Evolutionary conservation across 768 basidiomycete genomes (phyloP).

Genomic region (Suillus tomentosus): DNA sequence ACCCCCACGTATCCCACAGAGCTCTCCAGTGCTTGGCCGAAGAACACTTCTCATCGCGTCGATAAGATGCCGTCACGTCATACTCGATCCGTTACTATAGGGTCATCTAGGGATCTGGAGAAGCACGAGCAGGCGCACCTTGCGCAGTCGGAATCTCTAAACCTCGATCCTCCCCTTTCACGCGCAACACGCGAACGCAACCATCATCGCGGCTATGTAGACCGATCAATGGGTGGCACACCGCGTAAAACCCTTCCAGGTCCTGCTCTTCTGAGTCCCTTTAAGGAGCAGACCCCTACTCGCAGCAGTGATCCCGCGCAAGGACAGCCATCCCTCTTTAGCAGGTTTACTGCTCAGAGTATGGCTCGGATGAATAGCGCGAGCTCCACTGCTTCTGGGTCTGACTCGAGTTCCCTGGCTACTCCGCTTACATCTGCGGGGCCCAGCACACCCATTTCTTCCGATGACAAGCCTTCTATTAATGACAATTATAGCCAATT

Average conservation of each 20-base stretch:
- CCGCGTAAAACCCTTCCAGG: slow-evolving; percentile 12
- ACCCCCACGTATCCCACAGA: slow-evolving; percentile 52
- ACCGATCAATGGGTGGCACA: slow-evolving; percentile 36
- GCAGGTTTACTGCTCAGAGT: slow-evolving; percentile 8
- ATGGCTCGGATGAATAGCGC: slow-evolving; percentile 30
- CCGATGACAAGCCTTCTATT: slow-evolving; percentile 15
- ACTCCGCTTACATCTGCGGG: slow-evolving; percentile 46
- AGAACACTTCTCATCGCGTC: slow-evolving; percentile 9
- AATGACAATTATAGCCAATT: slow-evolving; percentile 57
- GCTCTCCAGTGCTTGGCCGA: slow-evolving; percentile 44
- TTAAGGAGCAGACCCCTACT: neutral
- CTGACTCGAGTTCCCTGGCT: slow-evolving; percentile 45
- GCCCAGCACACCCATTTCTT: slow-evolving; percentile 22
- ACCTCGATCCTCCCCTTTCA: slow-evolving; percentile 33
- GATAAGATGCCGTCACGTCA: slow-evolving; percentile 9
- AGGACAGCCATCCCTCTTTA: neutral
- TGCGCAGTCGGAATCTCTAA: slow-evolving; percentile 24
- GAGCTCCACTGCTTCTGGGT: slow-evolving; percentile 51
- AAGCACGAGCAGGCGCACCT: slow-evolving; percentile 30
- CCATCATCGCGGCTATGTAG: slow-evolving; percentile 62
- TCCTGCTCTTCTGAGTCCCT: slow-evolving; percentile 1
- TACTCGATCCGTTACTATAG: slow-evolving; percentile 29
- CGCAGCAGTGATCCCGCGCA: neutral
- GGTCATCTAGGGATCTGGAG: slow-evolving; percentile 55
- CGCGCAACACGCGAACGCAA: slow-evolving; percentile 38